These are phyloP conservation scores for Hyaloscypha hepaticicola DNA, from an alignment of 495 filamentous ascomycete species.

Conservation along the genomic window DNA sequence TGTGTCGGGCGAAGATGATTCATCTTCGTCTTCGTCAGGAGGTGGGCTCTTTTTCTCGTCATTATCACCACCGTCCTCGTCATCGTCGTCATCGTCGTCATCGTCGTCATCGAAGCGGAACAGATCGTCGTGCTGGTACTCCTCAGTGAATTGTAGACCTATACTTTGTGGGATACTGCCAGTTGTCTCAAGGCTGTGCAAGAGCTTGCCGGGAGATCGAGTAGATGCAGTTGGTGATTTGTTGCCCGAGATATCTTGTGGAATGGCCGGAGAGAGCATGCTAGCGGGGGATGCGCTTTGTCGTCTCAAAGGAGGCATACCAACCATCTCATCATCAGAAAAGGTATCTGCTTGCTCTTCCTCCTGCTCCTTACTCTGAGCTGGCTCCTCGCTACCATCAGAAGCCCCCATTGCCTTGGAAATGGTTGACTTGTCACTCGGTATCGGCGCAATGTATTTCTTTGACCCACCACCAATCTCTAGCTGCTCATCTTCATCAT, in stretches of 20 bases:
- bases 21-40: neutral
- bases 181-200: neutral
- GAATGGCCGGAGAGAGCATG: slow-evolving; percentile 15
- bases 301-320: slow-evolving; percentile 33
- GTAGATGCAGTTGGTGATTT: slow-evolving; percentile 14
- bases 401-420: neutral
- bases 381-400: neutral
- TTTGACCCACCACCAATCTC: neutral
- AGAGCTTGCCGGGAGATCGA: neutral
- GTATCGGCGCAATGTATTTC: neutral
- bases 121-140: slow-evolving; percentile 25
- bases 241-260: neutral
- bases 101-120: slow-evolving; percentile 26
- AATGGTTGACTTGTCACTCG: neutral
- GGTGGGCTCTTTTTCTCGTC: neutral
- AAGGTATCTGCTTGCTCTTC: slow-evolving; percentile 23
- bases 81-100: neutral
- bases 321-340: slow-evolving; percentile 31
- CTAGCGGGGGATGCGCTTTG: slow-evolving; percentile 24
- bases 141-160: neutral
- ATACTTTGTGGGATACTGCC: neutral
- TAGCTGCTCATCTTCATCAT: slow-evolving; percentile 3
- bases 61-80: neutral
- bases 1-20: slow-evolving; percentile 2
- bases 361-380: neutral